Evolutionary conservation across 2,329 filamentous ascomycete genomes (phyloP), one percentile per base, ranked within the genome.

Genomic region (Drechslerella dactyloides): DNA sequence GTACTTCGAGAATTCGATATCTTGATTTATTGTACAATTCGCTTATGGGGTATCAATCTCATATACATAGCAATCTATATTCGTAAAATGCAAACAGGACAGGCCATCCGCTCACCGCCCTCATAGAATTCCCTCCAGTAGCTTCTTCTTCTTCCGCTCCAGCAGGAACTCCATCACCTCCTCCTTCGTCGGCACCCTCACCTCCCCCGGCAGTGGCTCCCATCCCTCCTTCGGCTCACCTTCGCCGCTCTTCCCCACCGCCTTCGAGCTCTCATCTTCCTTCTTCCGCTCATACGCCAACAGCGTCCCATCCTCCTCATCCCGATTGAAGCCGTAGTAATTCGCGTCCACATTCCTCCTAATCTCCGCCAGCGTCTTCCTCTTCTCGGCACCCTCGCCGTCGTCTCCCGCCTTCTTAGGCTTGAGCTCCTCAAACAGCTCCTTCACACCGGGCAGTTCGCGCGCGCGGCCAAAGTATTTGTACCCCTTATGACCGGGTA

Each of bases 91-190:
- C 10, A 30, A 6, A 3, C n/a, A n/a, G n/a, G n/a, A 27, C 27
- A 44, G 5, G 1, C n/a, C 42, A 40, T 19, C 23, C 6, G 11
- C 6, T 52, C 30, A 23, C 13, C 13, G 1, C 23, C 5, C 11
- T 79, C 78, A 83, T 57, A 81, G 82, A 62, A 96, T 84, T 81
- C 94, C 93, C 76, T 97, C 91, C 75, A 99, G 81, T 73, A 99
- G 81, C 79, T 89, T 91, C 80, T 88, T 85, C 79, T 91, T 87
- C 80, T 93, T 86, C 80, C 93, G 85, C 75, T 97, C 92, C 61
- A 99, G 85, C 76, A 99, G 82, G 80, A 97, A 94, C 78, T 93
- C 87, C 80, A 97, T 91, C n/a, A 97, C 93, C 79, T 97, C 91
- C 19, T 96, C 91, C 64, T 91, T 81, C 3, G 90, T 93, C 7